Evolutionary conservation across 768 basidiomycete genomes (phyloP), one percentile per base, ranked within the genome.

Genomic region (Boletus insuetus): DNA sequence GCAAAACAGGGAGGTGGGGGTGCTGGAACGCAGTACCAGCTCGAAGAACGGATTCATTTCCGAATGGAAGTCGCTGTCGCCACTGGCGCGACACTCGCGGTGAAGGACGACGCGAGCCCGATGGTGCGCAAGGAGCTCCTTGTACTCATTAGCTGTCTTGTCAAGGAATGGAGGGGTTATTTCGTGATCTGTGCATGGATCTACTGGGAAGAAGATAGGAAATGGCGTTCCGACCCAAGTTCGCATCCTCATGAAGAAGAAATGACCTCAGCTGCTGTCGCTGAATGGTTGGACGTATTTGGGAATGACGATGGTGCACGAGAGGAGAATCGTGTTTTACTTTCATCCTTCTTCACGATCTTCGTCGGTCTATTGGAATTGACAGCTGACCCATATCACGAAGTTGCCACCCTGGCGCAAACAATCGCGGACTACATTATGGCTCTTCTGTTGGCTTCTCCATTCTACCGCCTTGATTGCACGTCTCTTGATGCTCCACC

Each of bases 111-210:
- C 68, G 97, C 93, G 1, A 93, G 91, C 54, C 96, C 97, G 0
- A 91, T 97, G 87, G 96, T 95, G 12, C 79, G 96, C 55, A 97
- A 97, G 73, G 97, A 98, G 69, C 77, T 98, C 20, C 77, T 98
- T 34, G 82, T 98, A 38, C 79, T 98, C 38, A 85, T 98, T 53
- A 94, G 92, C 65, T 93, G 91, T 64, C 77, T 98, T 20, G 94
- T 95, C 37, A 90, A 94, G 69, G 96, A 98, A 69, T 98, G 95
- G 92, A 77, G 94, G 53, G 97, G 96, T 8, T 91, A 91, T 75
- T 94, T 98, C 63, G 91, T 96, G 46, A 85, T 94, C 38, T 97
- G 96, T 58, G 94, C 96, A 2, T 98, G 96, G 95, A 75, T 93
- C 10, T 95, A 97, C 68, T 91, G 91, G 85, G 94, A 97, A 66